phyloP scores from a whole-genome alignment of 1,284 basidiomycete genomes.

The Tremellales sp. region DNA sequence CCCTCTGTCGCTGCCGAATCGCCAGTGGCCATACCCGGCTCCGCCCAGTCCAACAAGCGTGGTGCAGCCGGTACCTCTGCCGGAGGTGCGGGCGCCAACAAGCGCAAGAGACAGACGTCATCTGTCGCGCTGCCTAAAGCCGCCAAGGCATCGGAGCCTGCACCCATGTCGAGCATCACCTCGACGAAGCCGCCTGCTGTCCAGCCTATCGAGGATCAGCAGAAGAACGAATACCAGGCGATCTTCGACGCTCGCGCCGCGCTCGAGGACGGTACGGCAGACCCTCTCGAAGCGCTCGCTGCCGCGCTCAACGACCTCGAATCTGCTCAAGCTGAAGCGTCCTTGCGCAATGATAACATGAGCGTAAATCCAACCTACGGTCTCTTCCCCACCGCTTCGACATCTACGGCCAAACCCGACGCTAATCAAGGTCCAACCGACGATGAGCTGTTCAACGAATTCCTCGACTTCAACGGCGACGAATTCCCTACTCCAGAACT shows the following conservation, averaged over 20 bases:
- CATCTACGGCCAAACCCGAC: not conserved
- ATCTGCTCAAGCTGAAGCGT: not conserved
- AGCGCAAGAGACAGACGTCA: conserved; percentile 18
- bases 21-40: conserved; percentile 9
- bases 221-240: conserved; percentile 15
- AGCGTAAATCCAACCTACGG: not conserved
- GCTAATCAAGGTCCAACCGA: conserved; percentile 4
- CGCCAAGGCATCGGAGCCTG: conserved; percentile 14
- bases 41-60: conserved; percentile 6
- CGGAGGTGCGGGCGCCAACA: not conserved
- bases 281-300: conserved; percentile 7
- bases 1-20: conserved; percentile 9
- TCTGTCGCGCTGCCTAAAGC: conserved; percentile 10
- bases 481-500: conserved; percentile 28
- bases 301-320: conserved; percentile 15
- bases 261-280: conserved; percentile 2
- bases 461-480: conserved; percentile 19
- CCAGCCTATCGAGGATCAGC: not conserved
- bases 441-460: conserved; percentile 26
- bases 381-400: not conserved
- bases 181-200: not conserved
- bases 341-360: not conserved
- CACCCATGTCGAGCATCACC: conserved; percentile 4
- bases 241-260: conserved; percentile 20
- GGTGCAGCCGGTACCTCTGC: conserved; percentile 4